Conservation (phyloP, 2,329 filamentous ascomycete genomes). For the Sphaerulina vaccinii region DNA sequence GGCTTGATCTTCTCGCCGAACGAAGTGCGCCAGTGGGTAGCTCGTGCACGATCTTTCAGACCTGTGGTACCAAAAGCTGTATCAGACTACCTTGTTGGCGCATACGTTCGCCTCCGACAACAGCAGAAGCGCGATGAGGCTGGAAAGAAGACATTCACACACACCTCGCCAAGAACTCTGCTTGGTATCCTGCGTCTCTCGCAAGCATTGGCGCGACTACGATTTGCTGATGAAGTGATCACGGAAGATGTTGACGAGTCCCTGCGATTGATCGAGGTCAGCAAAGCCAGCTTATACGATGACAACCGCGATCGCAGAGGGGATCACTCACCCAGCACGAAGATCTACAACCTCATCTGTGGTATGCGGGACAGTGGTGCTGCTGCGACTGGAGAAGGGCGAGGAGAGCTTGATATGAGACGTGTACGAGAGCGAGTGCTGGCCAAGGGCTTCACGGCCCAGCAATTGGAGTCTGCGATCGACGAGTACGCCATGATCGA, state of each 20-base stretch:
- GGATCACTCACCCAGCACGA: conserved; percentile 77
- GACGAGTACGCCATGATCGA: conserved; percentile 86
- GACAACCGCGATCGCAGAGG: conserved; percentile 61
- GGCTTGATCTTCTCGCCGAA: conserved; percentile 83
- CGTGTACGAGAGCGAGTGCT: conserved; percentile 88
- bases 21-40: conserved; percentile 94
- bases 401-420: conserved; percentile 78
- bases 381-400: conserved; percentile 71
- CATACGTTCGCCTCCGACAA: conserved; percentile 91
- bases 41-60: conserved; percentile 84
- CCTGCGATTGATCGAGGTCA: conserved; percentile 83
- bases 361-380: conserved; percentile 82
- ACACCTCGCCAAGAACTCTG: conserved; percentile 90
- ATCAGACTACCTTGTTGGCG: conserved; percentile 94
- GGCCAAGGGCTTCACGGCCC: conserved; percentile 93
- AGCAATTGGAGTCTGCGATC: conserved; percentile 82
- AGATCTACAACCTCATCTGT: conserved; percentile 94
- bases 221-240: conserved; percentile 80
- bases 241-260: conserved; percentile 96
- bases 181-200: conserved; percentile 89
- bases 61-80: conserved; percentile 81
- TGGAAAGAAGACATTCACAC: conserved; percentile 86
- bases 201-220: conserved; percentile 86
- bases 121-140: conserved; percentile 89
- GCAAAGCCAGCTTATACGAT: conserved; percentile 83